Base-by-base conservation (phyloP, 1,139 yeast genomes). In the Diutina neorugosa region DNA sequence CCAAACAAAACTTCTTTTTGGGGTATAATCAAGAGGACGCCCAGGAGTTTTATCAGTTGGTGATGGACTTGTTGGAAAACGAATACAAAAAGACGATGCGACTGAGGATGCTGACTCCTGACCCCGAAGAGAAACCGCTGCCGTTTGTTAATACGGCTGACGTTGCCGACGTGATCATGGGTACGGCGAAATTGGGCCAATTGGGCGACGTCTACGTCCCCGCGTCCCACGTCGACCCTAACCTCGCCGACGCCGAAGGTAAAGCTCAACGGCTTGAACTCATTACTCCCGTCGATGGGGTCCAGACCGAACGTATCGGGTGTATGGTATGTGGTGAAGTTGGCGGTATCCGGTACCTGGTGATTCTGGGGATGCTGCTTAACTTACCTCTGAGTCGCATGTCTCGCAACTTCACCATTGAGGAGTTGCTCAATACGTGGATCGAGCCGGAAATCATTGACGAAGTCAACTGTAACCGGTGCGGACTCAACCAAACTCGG, bases 11-110 rank as follows among this genome's bases (percentile, higher is more conserved):
- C 63, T 77, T 89, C 57, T 82, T 89, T 62, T 68, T 82, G 51
- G 93, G 96, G 1, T 87, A 88, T 62, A 89, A 86, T 61, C 97
- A 89, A 67, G 96, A 89, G 66, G 97, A 89, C 67, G 96, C 96
- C 0, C 96, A 90, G 67, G 97, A 89, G 65, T 89, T 89, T 62
- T 89, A 89, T 69, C 96, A 89, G 65, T 79, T 86, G 57, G 78
- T 89, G 4, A 75, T 89, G 75, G 75, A 78, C 48, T 79, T 86
- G 53, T 70, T 89, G 52, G 97, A 89, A 64, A 78, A 77, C 53
- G 95, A 89, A 57, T 73, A 68, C 59, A 73, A 71, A 43, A 53
- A 53, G 19, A 9, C n/a, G 44, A 50, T 49, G 21, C 18, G n/a
- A 16, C 46, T 25, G 53, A 23, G 20, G 51, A 25, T 19, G 19